Conservation (phyloP, 2,329 filamentous ascomycete genomes). For the Fusarium setosum region DNA sequence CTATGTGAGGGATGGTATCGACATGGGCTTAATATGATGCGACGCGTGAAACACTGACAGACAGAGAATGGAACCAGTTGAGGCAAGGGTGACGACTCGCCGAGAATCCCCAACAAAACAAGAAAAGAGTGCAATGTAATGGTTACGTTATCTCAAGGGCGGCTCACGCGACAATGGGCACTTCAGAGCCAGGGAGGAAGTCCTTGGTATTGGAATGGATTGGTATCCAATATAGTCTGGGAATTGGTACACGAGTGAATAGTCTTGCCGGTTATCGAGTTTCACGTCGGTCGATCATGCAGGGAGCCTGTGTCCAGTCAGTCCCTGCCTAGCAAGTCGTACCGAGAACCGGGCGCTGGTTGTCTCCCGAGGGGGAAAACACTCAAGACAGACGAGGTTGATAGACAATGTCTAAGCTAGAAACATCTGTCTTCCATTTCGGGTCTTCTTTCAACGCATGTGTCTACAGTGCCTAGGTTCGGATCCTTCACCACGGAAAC, state of each 20-base stretch:
- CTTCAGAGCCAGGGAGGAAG: constrained; percentile 20
- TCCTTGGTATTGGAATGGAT: background rate
- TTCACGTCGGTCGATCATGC: constrained; percentile 1
- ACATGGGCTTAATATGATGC: constrained; percentile 12
- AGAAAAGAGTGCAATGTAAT: background rate
- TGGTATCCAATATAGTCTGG: too few species aligned
- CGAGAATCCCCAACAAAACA: background rate
- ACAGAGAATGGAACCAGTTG: constrained; percentile 23
- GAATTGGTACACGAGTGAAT: too few species aligned
- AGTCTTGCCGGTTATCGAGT: constrained; percentile 7
- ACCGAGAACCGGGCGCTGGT: constrained; percentile 14
- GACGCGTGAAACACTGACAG: constrained; percentile 19
- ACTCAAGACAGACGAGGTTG: background rate
- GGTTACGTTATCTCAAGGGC: background rate
- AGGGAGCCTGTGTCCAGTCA: background rate
- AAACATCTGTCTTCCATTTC: background rate
- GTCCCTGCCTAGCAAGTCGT: background rate
- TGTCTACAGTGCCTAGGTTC: too few species aligned
- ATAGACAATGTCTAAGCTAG: constrained; percentile 8
- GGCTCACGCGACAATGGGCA: constrained; percentile 9
- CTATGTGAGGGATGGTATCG: constrained; percentile 36
- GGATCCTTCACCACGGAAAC: constrained; percentile 5
- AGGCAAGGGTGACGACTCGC: constrained; percentile 24
- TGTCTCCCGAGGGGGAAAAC: background rate
- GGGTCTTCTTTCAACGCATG: background rate